Conservation (phyloP, 768 basidiomycete genomes). For the Mycena kentingensis region DNA sequence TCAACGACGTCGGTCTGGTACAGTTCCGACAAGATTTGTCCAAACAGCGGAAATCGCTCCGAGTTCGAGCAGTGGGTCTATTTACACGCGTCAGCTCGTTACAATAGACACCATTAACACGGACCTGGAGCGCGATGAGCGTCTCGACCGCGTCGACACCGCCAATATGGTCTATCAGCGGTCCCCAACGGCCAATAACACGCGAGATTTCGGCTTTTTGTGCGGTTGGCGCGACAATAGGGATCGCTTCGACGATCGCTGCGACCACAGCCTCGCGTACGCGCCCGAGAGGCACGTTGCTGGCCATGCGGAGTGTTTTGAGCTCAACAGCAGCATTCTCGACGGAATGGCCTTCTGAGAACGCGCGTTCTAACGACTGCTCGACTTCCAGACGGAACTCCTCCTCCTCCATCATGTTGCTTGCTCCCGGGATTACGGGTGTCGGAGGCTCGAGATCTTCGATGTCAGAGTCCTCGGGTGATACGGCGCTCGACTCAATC, state of each 20-base stretch:
- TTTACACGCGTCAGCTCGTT: not conserved
- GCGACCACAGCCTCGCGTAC: slow-evolving; percentile 88
- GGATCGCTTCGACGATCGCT: slow-evolving; percentile 77
- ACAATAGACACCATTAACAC: slow-evolving; percentile 9
- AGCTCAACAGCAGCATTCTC: slow-evolving; percentile 94
- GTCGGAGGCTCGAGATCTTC: not conserved
- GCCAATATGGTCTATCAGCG: slow-evolving; percentile 76
- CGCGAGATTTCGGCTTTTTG: slow-evolving; percentile 68
- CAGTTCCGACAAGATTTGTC: slow-evolving; percentile 78
- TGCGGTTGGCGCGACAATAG: slow-evolving; percentile 52
- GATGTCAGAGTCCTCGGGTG: not conserved
- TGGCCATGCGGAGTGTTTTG: slow-evolving; percentile 95
- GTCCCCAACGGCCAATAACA: slow-evolving; percentile 80
- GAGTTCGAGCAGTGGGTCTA: slow-evolving; percentile 69
- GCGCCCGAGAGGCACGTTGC: slow-evolving; percentile 84
- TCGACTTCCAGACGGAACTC: slow-evolving; percentile 79
- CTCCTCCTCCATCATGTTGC: slow-evolving; percentile 45
- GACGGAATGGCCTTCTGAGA: slow-evolving; percentile 86
- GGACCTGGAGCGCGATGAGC: slow-evolving; percentile 75
- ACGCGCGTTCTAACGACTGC: slow-evolving; percentile 90
- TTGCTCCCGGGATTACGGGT: not conserved
- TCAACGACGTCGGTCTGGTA: slow-evolving; percentile 94
- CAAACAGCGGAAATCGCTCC: slow-evolving; percentile 71
- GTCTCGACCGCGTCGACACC: slow-evolving; percentile 84
- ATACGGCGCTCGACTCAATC: slow-evolving; percentile 24